Evolutionary conservation across 1,139 yeast genomes (phyloP).

Genomic region (Zygoascus sp.): DNA sequence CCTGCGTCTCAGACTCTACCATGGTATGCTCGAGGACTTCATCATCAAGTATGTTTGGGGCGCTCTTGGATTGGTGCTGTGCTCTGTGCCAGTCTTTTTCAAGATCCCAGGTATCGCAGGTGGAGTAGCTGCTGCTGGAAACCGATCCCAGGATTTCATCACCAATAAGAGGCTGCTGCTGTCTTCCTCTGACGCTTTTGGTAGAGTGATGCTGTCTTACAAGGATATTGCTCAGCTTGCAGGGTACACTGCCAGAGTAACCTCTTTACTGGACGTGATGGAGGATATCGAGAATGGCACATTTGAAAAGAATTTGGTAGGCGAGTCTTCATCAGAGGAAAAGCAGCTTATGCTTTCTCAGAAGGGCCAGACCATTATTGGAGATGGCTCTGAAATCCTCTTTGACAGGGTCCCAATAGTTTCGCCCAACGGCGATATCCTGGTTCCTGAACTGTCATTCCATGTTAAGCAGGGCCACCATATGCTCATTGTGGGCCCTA

Average conservation of each 20-base stretch:
- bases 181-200: slow-evolving; percentile 85
- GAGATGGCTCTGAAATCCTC: slow-evolving; percentile 55
- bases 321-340: slow-evolving; percentile 21
- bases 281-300: slow-evolving; percentile 44
- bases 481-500: slow-evolving; percentile 87
- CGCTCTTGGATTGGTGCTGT: slow-evolving; percentile 82
- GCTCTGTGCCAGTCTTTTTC: slow-evolving; percentile 86
- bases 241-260: slow-evolving; percentile 77
- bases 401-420: slow-evolving; percentile 72
- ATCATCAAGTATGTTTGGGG: slow-evolving; percentile 94
- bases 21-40: slow-evolving; percentile 56
- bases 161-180: slow-evolving; percentile 84
- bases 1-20: slow-evolving; percentile 71
- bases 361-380: slow-evolving; percentile 31
- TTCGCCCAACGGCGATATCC: slow-evolving; percentile 78
- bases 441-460: slow-evolving; percentile 64
- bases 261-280: slow-evolving; percentile 65
- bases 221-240: slow-evolving; percentile 78
- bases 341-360: slow-evolving; percentile 21
- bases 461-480: slow-evolving; percentile 78
- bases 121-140: slow-evolving; percentile 25
- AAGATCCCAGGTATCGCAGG: slow-evolving; percentile 41
- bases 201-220: slow-evolving; percentile 79
- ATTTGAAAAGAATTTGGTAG: slow-evolving; percentile 31
- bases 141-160: slow-evolving; percentile 55